These are phyloP conservation scores for Pseudocercospora musae DNA, from an alignment of 2,329 filamentous ascomycete genomes.

Conservation along the genomic window DNA sequence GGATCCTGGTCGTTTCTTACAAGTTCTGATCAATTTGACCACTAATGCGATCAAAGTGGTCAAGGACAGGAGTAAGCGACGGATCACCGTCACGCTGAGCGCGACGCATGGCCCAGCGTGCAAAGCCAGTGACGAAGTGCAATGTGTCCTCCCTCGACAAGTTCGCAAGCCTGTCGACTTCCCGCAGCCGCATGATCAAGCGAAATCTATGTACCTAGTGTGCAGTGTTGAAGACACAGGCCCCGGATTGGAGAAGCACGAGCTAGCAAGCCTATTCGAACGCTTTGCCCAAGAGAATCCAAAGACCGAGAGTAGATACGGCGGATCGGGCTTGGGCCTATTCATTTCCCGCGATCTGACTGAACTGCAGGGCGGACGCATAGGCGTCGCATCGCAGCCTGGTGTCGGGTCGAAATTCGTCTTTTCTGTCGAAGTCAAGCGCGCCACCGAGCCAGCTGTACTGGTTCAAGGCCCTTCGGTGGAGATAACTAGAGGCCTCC, in stretches of 20 bases:
- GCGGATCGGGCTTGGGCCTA: slow-evolving; percentile 65
- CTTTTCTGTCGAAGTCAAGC: slow-evolving; percentile 53
- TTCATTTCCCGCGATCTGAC: slow-evolving; percentile 66
- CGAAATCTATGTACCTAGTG: slow-evolving; percentile 32
- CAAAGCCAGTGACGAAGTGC: slow-evolving; percentile 40
- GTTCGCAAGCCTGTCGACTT: slow-evolving; percentile 28
- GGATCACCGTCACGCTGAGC: slow-evolving; percentile 33
- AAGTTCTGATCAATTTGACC: slow-evolving; percentile 40
- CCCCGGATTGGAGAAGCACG: slow-evolving; percentile 37
- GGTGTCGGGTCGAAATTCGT: slow-evolving; percentile 63
- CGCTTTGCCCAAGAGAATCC: slow-evolving; percentile 65
- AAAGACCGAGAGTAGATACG: slow-evolving; percentile 65
- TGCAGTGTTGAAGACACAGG: slow-evolving; percentile 40
- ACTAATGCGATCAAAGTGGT: slow-evolving; percentile 48
- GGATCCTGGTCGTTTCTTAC: slow-evolving; percentile 32
- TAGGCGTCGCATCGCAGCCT: slow-evolving; percentile 59
- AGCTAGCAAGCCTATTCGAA: slow-evolving; percentile 55
- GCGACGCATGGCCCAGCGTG: slow-evolving; percentile 29
- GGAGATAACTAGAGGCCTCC: slow-evolving; percentile 5
- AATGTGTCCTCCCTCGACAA: slow-evolving; percentile 38
- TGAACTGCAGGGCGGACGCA: slow-evolving; percentile 67
- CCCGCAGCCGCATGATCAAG: neutral
- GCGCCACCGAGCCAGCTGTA: slow-evolving; percentile 6
- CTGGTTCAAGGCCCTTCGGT: neutral
- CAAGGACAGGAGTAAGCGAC: slow-evolving; percentile 32